Percentiles rank a stretch among this genome's conserved stretches.
phyloP scores from a whole-genome alignment of 2,329 filamentous ascomycete genomes.

The Gnomoniopsis sp. region DNA sequence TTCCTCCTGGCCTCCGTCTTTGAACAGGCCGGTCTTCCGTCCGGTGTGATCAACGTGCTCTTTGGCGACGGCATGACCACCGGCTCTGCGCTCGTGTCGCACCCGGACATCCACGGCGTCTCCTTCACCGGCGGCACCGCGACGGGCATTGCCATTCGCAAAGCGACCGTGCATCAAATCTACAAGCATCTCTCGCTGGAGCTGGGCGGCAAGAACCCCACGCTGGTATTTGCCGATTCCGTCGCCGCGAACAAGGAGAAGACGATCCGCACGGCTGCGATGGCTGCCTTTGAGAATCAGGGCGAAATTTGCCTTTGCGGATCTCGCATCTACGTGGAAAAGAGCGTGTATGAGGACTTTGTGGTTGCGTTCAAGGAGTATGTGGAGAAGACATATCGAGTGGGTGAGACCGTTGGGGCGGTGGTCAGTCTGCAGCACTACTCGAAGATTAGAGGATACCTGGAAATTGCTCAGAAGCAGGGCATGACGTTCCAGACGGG shows the following conservation, averaged over 20 bases:
- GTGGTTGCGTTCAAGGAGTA: conserved; percentile 21
- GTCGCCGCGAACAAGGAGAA: conserved; percentile 42
- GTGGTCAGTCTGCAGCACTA: conserved; percentile 29
- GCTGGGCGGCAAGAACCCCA: conserved; percentile 49
- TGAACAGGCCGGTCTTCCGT: conserved; percentile 24
- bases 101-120: conserved; percentile 26
- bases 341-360: conserved; percentile 39
- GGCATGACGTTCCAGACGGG: conserved; percentile 24
- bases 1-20: conserved; percentile 27
- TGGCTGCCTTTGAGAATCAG: conserved; percentile 30
- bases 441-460: conserved; percentile 25
- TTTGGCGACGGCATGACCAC: conserved; percentile 31
- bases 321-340: conserved; percentile 50
- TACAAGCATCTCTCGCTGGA: conserved; percentile 29
- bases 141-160: conserved; percentile 30
- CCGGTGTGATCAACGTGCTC: conserved; percentile 30
- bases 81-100: conserved; percentile 27
- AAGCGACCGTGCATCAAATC: conserved; percentile 28
- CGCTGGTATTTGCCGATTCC: conserved; percentile 48
- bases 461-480: conserved; percentile 23
- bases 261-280: conserved; percentile 44
- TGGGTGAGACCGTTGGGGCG: conserved; percentile 24
- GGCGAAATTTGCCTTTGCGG: conserved; percentile 33
- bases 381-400: conserved; percentile 21
- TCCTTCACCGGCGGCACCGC: conserved; percentile 32